Evolutionary conservation across 176 grass and related monocot genomes (phyloP), one percentile per base, ranked within the genome.

Genomic region (Coix lacrymajobi): DNA sequence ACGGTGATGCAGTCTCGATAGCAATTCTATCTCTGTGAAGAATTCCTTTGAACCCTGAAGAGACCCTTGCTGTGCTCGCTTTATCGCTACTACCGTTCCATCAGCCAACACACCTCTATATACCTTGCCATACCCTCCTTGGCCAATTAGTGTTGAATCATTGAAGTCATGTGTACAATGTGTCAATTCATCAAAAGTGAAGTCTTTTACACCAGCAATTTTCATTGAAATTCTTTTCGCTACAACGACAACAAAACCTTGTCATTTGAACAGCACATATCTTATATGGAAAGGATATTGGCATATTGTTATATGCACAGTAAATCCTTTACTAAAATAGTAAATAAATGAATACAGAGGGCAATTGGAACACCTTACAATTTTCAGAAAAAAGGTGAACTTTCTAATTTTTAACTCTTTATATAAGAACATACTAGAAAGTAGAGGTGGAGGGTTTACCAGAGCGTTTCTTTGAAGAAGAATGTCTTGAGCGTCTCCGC

Each of bases 1-100:
- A 44, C 89, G 78, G 70, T 94, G 92, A 87, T 94, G 92, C 81
- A 94, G 71, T 81, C 92, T 91, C 24, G 92, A 94, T 26, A 94
- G 2, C 63, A 94, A 89, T 32, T 94, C 87, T 63, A 94, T 94
- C 81, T 94, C 92, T 56, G 92, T 94, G 87, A 83, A 94, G 73
- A 94, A 94, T 77, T 94, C 92, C 80, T 85, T 87, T 38, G 92
- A 94, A 67, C 92, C 92, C 84, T 92, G 92, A 62, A 94, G 84
- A 80, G 92, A 94, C 51, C 81, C 89, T 60, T 91, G 69, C n/a
- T 91, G 81, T 67, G 92, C 89, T 25, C 92, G 89, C 89, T 94
- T 94, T 83, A 94, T 87, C 11, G 92, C 92, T 62, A 89, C 92
- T 76, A 87, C 33, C 26, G 57, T 91, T 85, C 89, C 92, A 89